Evolutionary conservation across 352 stramenopile genomes (phyloP).

Genomic region (Halophytophthora batemanensis): DNA sequence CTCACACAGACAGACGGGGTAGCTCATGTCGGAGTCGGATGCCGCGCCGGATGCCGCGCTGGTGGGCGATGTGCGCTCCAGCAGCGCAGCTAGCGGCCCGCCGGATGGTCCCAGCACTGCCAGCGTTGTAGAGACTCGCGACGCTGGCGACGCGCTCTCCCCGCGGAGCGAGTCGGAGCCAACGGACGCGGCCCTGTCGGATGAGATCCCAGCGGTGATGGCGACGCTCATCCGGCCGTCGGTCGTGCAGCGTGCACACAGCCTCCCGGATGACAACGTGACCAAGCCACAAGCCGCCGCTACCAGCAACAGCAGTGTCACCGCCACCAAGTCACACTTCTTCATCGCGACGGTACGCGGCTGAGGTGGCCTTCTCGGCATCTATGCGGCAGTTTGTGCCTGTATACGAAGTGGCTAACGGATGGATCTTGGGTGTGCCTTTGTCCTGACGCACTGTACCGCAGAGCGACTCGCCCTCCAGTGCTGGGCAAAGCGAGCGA

Average conservation of each 20-base stretch:
- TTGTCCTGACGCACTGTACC: not conserved
- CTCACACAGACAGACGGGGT: too few species aligned
- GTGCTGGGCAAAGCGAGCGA: conserved; percentile 43
- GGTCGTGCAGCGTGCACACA: conserved; percentile 1
- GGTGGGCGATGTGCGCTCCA: too few species aligned
- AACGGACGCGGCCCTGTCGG: not conserved
- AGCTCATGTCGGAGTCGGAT: not conserved
- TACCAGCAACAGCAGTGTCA: too few species aligned
- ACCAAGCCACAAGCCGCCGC: not conserved
- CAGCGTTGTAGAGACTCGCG: too few species aligned
- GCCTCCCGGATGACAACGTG: not conserved
- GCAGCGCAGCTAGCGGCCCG: too few species aligned
- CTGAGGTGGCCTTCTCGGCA: too few species aligned
- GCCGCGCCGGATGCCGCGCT: not conserved
- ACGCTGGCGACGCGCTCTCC: not conserved
- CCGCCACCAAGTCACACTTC: conserved; percentile 7
- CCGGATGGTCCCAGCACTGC: too few species aligned
- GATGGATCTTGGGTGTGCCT: conserved; percentile 1
- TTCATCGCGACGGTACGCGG: conserved; percentile 37
- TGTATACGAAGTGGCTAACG: conserved; percentile 1
- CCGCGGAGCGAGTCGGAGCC: not conserved
- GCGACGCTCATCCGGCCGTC: conserved; percentile 1
- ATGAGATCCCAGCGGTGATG: not conserved
- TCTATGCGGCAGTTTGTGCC: not conserved
- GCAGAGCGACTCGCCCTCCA: conserved; percentile 44